These are phyloP conservation scores for Plenodomus tracheiphilus DNA, from an alignment of 2,329 filamentous ascomycete species.

Conservation along the genomic window DNA sequence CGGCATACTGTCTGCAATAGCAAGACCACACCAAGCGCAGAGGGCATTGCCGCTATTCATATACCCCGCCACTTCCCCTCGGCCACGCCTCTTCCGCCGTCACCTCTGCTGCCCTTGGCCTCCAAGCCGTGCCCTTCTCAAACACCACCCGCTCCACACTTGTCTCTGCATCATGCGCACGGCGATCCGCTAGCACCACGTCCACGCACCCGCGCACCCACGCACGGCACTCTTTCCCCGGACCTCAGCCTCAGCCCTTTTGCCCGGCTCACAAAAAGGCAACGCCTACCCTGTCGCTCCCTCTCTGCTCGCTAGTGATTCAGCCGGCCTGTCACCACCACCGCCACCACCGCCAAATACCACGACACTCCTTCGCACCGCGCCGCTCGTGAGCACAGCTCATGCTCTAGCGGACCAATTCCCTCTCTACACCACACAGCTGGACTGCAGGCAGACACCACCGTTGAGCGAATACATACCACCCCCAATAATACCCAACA, in stretches of 20 bases:
- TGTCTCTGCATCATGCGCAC: constrained; percentile 35
- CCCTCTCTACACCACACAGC: constrained; percentile 42
- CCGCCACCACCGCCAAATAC: constrained; percentile 16
- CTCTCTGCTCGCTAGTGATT: constrained; percentile 36
- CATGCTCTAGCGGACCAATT: constrained; percentile 32
- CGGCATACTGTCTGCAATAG: constrained; percentile 16
- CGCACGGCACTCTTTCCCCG: constrained; percentile 10
- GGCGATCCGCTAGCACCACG: constrained; percentile 23
- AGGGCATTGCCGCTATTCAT: constrained; percentile 11
- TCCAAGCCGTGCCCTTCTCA: constrained; percentile 34
- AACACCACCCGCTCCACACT: constrained; percentile 35
- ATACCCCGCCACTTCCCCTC: constrained; percentile 18
- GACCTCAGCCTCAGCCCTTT: constrained; percentile 17
- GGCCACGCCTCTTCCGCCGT: constrained; percentile 9
- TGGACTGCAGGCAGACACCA: constrained; percentile 36
- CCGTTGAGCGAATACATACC: constrained; percentile 41
- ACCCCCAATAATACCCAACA: constrained; percentile 32
- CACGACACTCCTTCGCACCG: constrained; percentile 2
- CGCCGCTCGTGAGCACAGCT: constrained; percentile 10
- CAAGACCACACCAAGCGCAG: constrained; percentile 4
- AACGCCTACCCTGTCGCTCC: constrained; percentile 35
- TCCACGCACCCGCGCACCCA: constrained; percentile 9
- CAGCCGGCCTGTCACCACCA: constrained; percentile 46
- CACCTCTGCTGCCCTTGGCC: constrained; percentile 28
- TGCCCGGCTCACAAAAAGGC: constrained; percentile 21